Conservation (phyloP, 768 basidiomycete genomes). For the Suillus subaureus region DNA sequence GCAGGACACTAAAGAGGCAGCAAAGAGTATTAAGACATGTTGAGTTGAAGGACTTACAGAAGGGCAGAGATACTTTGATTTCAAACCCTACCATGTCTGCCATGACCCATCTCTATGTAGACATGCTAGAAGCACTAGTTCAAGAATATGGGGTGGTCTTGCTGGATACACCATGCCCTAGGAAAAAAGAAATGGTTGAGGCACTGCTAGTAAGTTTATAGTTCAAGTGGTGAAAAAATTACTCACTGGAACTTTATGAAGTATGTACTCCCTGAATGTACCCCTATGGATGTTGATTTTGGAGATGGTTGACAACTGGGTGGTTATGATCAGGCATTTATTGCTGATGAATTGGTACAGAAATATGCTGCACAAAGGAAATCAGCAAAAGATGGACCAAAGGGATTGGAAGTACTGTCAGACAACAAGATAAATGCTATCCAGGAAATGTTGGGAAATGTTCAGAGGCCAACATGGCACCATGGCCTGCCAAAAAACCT, state of each 20-base stretch:
- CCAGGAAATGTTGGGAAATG: not conserved
- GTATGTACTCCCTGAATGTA: not conserved
- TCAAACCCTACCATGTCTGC: not conserved
- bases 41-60: constrained; percentile 3
- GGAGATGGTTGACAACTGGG: not conserved
- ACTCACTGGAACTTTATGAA: not conserved
- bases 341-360: not conserved
- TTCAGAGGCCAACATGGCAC: constrained; percentile 24
- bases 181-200: not conserved
- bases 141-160: not conserved
- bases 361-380: not conserved
- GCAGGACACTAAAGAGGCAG: no score
- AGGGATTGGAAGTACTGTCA: not conserved
- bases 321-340: not conserved
- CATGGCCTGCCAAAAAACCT: constrained; percentile 24
- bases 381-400: not conserved
- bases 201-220: not conserved
- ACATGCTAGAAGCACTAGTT: not conserved
- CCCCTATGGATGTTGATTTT: not conserved
- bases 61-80: not conserved
- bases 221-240: not conserved
- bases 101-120: not conserved
- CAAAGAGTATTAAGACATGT: no score
- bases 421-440: constrained; percentile 1
- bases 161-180: not conserved